phyloP scores from a whole-genome alignment of 495 filamentous ascomycete species.

The Neurospora cerealis region DNA sequence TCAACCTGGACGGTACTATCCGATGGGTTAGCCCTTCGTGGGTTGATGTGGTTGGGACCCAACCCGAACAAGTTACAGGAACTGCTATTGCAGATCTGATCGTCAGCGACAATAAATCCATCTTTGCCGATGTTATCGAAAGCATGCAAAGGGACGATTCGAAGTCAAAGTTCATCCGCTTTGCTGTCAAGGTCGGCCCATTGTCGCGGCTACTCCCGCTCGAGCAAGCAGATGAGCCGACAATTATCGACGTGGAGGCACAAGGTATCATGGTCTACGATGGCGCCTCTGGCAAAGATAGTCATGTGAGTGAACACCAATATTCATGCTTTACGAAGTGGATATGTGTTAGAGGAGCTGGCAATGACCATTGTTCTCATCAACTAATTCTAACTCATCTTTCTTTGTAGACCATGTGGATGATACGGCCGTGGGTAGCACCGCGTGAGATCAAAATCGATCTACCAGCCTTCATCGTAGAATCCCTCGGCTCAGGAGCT shows the following conservation, averaged over 20 bases:
- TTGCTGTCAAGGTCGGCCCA: conserved; percentile 65
- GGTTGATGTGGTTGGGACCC: conserved; percentile 81
- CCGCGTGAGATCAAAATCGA: conserved; percentile 92
- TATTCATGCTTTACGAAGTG: not conserved
- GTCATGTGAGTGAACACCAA: conserved; percentile 59
- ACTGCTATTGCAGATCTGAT: conserved; percentile 72
- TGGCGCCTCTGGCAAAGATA: conserved; percentile 71
- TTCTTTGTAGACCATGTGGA: conserved; percentile 85
- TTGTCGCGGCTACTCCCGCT: conserved; percentile 53
- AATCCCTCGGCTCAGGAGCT: conserved; percentile 86
- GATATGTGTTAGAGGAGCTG: not conserved
- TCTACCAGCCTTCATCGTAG: conserved; percentile 80
- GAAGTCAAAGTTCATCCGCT: conserved; percentile 82
- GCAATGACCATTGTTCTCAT: conserved; percentile 1
- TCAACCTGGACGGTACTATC: conserved; percentile 78
- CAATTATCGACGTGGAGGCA: conserved; percentile 72
- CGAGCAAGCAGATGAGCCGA: conserved; percentile 37
- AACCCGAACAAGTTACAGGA: conserved; percentile 61
- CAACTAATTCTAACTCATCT: conserved; percentile 9
- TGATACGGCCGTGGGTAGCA: conserved; percentile 86
- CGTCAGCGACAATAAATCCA: conserved; percentile 59
- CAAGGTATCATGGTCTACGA: conserved; percentile 98
- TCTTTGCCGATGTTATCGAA: conserved; percentile 73
- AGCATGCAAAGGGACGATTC: conserved; percentile 89
- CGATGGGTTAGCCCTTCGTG: conserved; percentile 97